Conservation (phyloP, 352 stramenopile genomes). For the Phytophthora rubi region DNA sequence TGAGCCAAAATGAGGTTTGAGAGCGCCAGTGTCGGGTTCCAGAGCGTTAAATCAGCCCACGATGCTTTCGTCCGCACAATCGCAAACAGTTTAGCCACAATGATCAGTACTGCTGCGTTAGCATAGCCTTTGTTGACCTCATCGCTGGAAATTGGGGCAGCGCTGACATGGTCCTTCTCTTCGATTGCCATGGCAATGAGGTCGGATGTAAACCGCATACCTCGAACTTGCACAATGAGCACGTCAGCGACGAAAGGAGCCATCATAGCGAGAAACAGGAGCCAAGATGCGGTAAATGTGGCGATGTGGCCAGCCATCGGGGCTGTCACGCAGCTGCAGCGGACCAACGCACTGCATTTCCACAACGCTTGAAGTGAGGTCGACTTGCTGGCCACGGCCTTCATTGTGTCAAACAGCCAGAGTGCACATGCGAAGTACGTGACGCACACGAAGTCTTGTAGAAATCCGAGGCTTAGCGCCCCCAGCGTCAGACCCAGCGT, state of each 20-base stretch:
- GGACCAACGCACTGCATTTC: conserved; percentile 1
- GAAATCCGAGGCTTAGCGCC: conserved; percentile 32
- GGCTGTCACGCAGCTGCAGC: neutral
- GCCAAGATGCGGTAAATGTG: conserved; percentile 31
- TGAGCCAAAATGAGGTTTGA: neutral
- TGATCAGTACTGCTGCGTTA: conserved; percentile 8
- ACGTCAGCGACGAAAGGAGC: conserved; percentile 40
- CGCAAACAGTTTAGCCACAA: conserved; percentile 13
- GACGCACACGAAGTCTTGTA: conserved; percentile 42
- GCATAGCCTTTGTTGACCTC: conserved; percentile 26
- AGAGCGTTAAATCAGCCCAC: conserved; percentile 31
- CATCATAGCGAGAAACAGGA: conserved; percentile 31
- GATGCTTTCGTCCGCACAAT: conserved; percentile 19
- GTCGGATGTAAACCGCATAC: conserved; percentile 50
- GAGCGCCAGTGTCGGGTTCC: conserved; percentile 27
- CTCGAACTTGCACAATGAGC: conserved; percentile 33
- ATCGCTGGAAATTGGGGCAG: conserved; percentile 31
- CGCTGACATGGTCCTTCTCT: conserved; percentile 28
- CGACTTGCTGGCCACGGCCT: neutral
- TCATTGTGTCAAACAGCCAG: conserved; percentile 6
- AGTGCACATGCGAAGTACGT: conserved; percentile 24
- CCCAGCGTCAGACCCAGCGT: conserved; percentile 10
- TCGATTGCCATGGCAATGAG: conserved; percentile 41
- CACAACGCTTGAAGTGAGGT: neutral
- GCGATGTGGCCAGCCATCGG: conserved; percentile 20